Percentiles rank a stretch among this genome's conserved stretches.
Evolutionary conservation across 2,329 filamentous ascomycete genomes (phyloP).

Genomic region (Trichophyton equinum): DNA sequence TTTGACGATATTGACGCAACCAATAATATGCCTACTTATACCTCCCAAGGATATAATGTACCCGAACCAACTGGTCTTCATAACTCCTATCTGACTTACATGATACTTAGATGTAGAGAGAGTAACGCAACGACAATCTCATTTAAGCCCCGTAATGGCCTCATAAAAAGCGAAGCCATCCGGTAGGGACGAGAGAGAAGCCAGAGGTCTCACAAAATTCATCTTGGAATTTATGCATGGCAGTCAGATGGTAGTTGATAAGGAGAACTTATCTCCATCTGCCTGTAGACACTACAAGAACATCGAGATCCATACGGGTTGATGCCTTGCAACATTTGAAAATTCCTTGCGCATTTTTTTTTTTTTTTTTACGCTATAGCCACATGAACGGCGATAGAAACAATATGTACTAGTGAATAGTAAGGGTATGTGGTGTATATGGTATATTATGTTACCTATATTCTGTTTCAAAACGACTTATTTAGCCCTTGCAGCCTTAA

Average conservation of each 20-base stretch:
- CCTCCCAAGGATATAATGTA: not conserved
- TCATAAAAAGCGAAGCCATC: not conserved
- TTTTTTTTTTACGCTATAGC: not conserved
- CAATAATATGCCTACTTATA: not conserved
- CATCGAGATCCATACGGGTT: not conserved
- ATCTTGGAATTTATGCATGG: slow-evolving; percentile 12
- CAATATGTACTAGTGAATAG: too few relatives aligned
- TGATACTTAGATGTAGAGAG: slow-evolving; percentile 14
- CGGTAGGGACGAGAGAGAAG: slow-evolving; percentile 8
- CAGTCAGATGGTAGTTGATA: not conserved
- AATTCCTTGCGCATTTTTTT: not conserved
- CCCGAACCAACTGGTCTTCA: not conserved
- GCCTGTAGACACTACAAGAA: not conserved
- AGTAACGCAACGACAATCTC: slow-evolving; percentile 20
- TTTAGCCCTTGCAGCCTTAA: slow-evolving; percentile 36
- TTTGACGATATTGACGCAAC: not conserved
- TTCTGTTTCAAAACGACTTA: slow-evolving; percentile 7
- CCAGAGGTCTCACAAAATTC: slow-evolving; percentile 13
- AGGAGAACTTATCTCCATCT: not conserved
- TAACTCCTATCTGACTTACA: too few relatives aligned
- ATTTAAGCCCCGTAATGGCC: slow-evolving; percentile 3
- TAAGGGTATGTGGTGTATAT: too few relatives aligned
- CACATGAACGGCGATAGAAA: not conserved
- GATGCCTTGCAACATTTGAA: not conserved
- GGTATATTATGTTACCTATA: not conserved